Evolutionary conservation across 495 filamentous ascomycete genomes (phyloP), one percentile per base, ranked within the genome.

Genomic region (Neurospora cerealis): DNA sequence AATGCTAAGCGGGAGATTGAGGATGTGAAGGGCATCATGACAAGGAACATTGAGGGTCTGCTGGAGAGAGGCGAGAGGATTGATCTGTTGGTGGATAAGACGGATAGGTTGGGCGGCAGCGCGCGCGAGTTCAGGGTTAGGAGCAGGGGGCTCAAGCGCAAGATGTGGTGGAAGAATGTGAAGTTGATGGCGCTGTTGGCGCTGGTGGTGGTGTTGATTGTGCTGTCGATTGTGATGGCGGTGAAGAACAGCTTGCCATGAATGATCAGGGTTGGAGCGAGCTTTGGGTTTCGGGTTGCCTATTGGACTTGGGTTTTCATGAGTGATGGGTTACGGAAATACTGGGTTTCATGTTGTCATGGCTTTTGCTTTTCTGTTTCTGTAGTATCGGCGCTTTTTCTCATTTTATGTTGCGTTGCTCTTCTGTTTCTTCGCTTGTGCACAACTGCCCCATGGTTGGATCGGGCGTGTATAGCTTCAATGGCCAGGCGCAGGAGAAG

Each of bases 161-260:
- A 89, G 78, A 98, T 98, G 96, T 99, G 96, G 96, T 99, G 95
- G 95, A 99, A 99, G 91, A 99, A 99, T 84, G 87, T 95, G 24
- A 96, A 96, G 83, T 76, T 94, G 79, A 98, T 98, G 94, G 89
- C 89, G 42, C 80, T 99, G 78, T 82, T 99, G 77, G 89, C 86
- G 3, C 77, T 98, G 69, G 96, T 98, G 54, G 81, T 96, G 42
- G 81, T 94, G 17, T 92, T 99, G 82, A 88, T 99, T 83, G 77
- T 98, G 40, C 75, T 84, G 66, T 78, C 83, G 36, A 84, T 87
- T 19, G 81, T 86, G 8, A 80, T 86, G 48, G 79, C 82, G 36
- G 73, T 84, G 46, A 84, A 83, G 79, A 81, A 81, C 70, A 73
- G 75, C 32, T 72, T 77, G 36, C 76, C 76, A 28, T 79, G 69